phyloP scores from a whole-genome alignment of 2,329 filamentous ascomycete genomes.

The Alternaria postmessia region DNA sequence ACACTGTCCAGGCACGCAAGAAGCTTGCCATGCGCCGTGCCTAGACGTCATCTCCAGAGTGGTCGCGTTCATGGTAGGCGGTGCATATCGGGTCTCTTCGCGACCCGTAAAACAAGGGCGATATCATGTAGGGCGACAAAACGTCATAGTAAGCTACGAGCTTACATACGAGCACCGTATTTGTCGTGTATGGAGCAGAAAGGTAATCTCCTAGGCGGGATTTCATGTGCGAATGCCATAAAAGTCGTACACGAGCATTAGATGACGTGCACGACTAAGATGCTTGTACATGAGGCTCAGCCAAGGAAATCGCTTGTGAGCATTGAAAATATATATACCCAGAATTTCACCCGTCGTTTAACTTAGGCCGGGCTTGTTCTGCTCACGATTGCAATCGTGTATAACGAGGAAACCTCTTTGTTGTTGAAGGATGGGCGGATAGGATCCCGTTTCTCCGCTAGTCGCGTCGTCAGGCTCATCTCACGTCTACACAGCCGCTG shows the following conservation, averaged over 20 bases:
- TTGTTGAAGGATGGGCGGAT: not conserved
- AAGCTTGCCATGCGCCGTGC: constrained; percentile 37
- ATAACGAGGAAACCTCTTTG: not conserved
- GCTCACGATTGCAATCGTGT: not conserved
- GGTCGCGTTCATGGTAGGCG: not conserved
- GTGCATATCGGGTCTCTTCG: not conserved
- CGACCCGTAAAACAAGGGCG: not conserved
- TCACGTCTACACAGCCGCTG: not conserved
- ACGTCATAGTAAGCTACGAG: not conserved
- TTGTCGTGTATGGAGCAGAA: not conserved
- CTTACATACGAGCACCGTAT: not conserved
- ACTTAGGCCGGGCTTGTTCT: not conserved
- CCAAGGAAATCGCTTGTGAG: too few species aligned
- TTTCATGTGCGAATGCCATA: not conserved
- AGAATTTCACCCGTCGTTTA: not conserved
- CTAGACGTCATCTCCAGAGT: not conserved
- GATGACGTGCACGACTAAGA: too few species aligned
- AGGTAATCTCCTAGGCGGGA: rapidly evolving
- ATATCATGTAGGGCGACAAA: not conserved
- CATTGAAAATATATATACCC: not conserved
- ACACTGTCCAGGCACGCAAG: constrained; percentile 72
- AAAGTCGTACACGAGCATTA: too few species aligned
- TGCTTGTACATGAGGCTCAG: too few species aligned
- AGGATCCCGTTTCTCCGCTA: constrained; percentile 7
- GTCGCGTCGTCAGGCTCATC: not conserved